Evolutionary conservation across 148 eudicot genomes (phyloP), one percentile per base, ranked within the genome.

Genomic region (Polygonum aviculare): DNA sequence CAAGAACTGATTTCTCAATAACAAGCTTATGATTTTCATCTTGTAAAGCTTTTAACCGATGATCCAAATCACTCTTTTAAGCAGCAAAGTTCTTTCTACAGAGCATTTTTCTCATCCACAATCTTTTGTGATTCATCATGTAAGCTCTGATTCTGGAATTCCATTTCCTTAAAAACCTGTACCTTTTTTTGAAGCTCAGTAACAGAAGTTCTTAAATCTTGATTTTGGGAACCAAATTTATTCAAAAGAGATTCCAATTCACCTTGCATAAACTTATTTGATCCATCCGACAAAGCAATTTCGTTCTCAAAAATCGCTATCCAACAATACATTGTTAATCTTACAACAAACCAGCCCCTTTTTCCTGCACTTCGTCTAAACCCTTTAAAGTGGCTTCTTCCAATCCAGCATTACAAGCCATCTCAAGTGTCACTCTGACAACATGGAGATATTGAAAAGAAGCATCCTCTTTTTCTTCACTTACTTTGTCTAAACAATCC

Each of bases 1-100:
- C 75, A 72, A 95, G 82, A 83, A 91, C 91, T 2, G 88, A 86
- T 52, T 82, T 86, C 79, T 93, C 85, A 49, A 95, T 78, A 39
- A 82, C 79, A 77, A 79, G 86, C 78, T 77, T 60, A 75, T 85
- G 85, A 81, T 91, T 93, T 80, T 89, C 91, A 36, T 82, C 84
- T 83, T 83, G 90, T 86, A 94, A 94, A 78, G 50, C 83, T 86
- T 78, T 83, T 84, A 62, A 93, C 91, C 16, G 96, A 89, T 51
- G 88, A 84, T 74, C 78, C 84, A 73, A 93, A 82, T 54, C 82
- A 80, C 49, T 88, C 91, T 76, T 86, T 93, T 77, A 91, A 81
- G 71, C 86, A 83, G 83, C 83, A 84, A 50, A 91, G 82, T 78
- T 91, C 94, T 81, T 87, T 90, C 86, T 91, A 93, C 80, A 93